Percentiles rank a stretch among this genome's conserved stretches.
These are phyloP conservation scores for Candida krabiensis DNA, from an alignment of 805 yeast species.

Conservation along the genomic window DNA sequence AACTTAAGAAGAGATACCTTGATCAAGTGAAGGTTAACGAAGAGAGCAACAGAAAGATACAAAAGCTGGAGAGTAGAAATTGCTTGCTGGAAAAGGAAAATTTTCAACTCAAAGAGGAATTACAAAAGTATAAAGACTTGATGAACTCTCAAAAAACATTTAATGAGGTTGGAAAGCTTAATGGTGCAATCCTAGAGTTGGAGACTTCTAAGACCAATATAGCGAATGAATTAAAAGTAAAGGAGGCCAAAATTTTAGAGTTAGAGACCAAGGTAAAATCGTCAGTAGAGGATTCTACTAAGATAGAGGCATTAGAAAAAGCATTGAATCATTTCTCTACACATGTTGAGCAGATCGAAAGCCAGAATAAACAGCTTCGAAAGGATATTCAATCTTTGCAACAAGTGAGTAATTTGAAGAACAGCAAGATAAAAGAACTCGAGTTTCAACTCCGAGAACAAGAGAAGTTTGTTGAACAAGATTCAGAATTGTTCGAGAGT, in stretches of 20 bases:
- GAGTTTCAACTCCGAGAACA: constrained; percentile 52
- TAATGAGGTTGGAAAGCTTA: constrained; percentile 25
- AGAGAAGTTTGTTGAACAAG: constrained; percentile 46
- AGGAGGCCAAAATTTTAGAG: constrained; percentile 16
- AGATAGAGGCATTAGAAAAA: constrained; percentile 53
- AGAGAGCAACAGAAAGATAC: constrained; percentile 20
- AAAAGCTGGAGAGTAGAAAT: constrained; percentile 25
- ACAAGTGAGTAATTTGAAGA: constrained; percentile 56
- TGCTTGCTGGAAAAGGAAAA: constrained; percentile 42
- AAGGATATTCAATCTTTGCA: constrained; percentile 57
- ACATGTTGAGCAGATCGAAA: constrained; percentile 61
- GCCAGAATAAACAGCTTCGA: constrained; percentile 56
- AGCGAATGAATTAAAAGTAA: constrained; percentile 24
- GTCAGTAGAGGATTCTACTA: constrained; percentile 30
- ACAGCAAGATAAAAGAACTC: constrained; percentile 54
- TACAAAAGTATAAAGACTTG: constrained; percentile 23
- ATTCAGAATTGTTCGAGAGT: constrained; percentile 49
- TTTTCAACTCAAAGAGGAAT: constrained; percentile 37
- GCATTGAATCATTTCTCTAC: constrained; percentile 56
- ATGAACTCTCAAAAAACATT: constrained; percentile 11
- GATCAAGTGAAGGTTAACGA: constrained; percentile 24
- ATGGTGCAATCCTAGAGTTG: constrained; percentile 21
- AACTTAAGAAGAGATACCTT: constrained; percentile 22
- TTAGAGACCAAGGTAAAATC: constrained; percentile 12
- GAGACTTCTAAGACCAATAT: constrained; percentile 20